Base-by-base conservation (phyloP, 345 rosid species). In the Euphorbia lathyris region DNA sequence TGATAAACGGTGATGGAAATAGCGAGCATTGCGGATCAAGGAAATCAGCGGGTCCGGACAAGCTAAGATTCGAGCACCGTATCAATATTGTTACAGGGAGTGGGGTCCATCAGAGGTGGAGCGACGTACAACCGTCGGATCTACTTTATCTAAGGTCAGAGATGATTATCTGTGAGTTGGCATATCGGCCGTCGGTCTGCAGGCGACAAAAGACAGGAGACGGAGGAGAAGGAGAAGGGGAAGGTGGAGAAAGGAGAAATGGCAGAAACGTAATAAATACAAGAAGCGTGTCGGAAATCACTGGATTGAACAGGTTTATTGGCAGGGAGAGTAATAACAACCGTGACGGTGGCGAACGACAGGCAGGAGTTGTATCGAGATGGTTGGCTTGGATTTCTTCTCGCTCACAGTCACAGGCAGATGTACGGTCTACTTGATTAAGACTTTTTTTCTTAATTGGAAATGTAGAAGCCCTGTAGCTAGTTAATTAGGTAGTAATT, bases 231-330 rank as follows among this genome's bases (percentile, higher is more conserved):
- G 14, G 19, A 1, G 19, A 27, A 30, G 11, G 64, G 72, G 47
- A 16, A 14, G 40, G 36, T 1, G 32, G 61, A 5, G 66, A 9
- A 11, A 56, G 69, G n/a, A 23, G 23, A 2, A 56, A 68, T 1
- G 87, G 91, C 77, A 87, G 85, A 60, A 76, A 69, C 71, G 85
- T 83, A 82, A 87, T 83, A 47, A 86, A 84, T 30, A 62, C 76
- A 62, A 85, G 96, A 82, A 89, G 96, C 62, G 83, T 87, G 85
- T 92, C 98, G 68, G 93, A 92, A 80, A 81, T 88, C 87, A 90
- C 91, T 60, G 84, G 88, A 0, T 20, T 85, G 27, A 74, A 82
- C 79, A 84, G 93, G 79, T 82, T 85, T 81, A 52, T 11, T 7
- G 51, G 58, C 52, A 76, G 80, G 66, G 76, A 66, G 57, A 59